phyloP scores from a whole-genome alignment of 805 yeast species.

The Ogataea neopini region DNA sequence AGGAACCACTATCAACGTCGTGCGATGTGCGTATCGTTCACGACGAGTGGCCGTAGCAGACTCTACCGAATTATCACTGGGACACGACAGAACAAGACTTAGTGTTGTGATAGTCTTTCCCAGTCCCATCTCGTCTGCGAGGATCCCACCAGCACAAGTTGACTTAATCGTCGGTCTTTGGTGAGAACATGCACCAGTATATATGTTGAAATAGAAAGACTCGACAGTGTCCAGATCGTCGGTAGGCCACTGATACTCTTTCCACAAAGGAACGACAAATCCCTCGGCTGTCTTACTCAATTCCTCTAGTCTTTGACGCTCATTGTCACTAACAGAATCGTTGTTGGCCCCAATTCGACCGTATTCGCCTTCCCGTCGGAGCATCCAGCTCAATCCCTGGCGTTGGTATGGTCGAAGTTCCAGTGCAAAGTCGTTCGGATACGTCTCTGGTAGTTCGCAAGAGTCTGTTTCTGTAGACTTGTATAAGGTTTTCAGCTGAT shows the following conservation, averaged over 20 bases:
- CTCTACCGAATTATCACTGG: slow-evolving; percentile 42
- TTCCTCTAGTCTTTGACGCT: slow-evolving; percentile 25
- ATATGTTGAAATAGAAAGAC: slow-evolving; percentile 71
- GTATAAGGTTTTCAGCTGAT: slow-evolving; percentile 77
- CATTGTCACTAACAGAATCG: slow-evolving; percentile 25
- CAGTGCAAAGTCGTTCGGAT: slow-evolving; percentile 56
- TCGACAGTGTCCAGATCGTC: not conserved
- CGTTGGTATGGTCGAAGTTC: slow-evolving; percentile 75
- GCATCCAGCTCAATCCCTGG: slow-evolving; percentile 87
- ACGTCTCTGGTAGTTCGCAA: slow-evolving; percentile 61
- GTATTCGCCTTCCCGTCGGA: slow-evolving; percentile 70
- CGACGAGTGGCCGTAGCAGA: not conserved
- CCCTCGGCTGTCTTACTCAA: slow-evolving; percentile 40
- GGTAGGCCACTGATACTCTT: slow-evolving; percentile 75
- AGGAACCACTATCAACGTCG: slow-evolving; percentile 83
- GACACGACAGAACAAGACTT: slow-evolving; percentile 67
- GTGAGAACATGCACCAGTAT: slow-evolving; percentile 75
- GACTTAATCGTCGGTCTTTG: slow-evolving; percentile 65
- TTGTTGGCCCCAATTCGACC: slow-evolving; percentile 40
- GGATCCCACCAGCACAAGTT: slow-evolving; percentile 74
- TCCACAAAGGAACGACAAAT: slow-evolving; percentile 84
- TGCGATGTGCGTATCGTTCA: slow-evolving; percentile 58
- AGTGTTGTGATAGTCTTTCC: slow-evolving; percentile 90
- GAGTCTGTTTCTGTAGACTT: slow-evolving; percentile 54
- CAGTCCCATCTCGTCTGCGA: slow-evolving; percentile 96